Evolutionary conservation across 2,329 filamentous ascomycete species (phyloP).

Genomic region (Orbilia quercus): DNA sequence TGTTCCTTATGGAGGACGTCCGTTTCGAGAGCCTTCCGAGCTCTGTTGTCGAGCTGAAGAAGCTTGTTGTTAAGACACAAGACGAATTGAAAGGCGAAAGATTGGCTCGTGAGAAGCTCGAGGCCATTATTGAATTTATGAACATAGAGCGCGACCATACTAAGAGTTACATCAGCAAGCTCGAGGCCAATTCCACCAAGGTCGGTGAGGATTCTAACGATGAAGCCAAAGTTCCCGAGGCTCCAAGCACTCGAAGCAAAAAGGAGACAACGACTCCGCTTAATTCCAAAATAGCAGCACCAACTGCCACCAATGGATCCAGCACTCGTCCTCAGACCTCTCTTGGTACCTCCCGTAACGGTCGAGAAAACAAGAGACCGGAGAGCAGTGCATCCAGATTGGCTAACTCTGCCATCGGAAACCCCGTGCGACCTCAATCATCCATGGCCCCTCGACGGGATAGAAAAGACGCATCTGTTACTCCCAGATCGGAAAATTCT

Average conservation of each 20-base stretch:
- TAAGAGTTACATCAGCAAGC: background rate
- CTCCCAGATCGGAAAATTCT: background rate
- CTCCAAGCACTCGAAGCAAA: background rate
- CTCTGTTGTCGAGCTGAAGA: constrained; percentile 23
- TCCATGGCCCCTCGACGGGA: constrained; percentile 7
- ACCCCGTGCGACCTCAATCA: constrained; percentile 6
- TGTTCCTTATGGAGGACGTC: constrained; percentile 19
- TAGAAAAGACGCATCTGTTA: background rate
- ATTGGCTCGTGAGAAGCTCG: constrained; percentile 9
- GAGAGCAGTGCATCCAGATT: background rate
- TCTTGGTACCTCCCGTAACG: background rate
- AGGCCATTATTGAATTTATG: constrained; percentile 15
- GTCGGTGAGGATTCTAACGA: background rate
- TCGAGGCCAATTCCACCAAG: background rate
- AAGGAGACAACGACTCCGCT: background rate
- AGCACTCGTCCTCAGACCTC: constrained; percentile 6
- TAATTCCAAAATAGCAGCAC: background rate
- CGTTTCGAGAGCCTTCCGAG: constrained; percentile 24
- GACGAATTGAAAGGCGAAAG: constrained; percentile 26
- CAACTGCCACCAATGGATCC: background rate
- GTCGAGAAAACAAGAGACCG: background rate
- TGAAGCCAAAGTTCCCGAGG: background rate
- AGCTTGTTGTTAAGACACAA: constrained; percentile 17
- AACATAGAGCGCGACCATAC: constrained; percentile 7
- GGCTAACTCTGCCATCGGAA: background rate